Evolutionary conservation across 805 yeast genomes (phyloP).

Genomic region (Nematodospora valgi): DNA sequence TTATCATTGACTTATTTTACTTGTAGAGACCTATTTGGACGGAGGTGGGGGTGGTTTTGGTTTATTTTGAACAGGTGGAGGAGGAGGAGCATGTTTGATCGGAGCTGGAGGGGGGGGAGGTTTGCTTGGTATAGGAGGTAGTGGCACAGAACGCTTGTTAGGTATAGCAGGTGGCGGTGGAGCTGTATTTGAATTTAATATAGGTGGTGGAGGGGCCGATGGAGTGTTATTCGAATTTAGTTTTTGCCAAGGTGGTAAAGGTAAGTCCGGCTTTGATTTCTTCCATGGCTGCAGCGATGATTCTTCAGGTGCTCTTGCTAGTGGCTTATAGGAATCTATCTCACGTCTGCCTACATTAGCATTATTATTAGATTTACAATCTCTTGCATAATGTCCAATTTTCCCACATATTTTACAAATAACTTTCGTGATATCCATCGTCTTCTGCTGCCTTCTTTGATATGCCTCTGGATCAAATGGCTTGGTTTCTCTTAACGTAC

Average conservation of each 20-base stretch:
- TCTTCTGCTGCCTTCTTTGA: constrained; percentile 18
- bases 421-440: constrained; percentile 48
- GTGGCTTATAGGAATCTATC: constrained; percentile 7
- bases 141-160: constrained; percentile 10
- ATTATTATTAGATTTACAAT: constrained; percentile 59
- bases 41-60: not conserved
- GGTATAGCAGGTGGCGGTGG: constrained; percentile 22
- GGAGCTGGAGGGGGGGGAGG: constrained; percentile 17
- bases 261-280: constrained; percentile 16
- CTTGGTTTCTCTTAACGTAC: constrained; percentile 82
- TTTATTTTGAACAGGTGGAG: constrained; percentile 1
- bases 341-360: constrained; percentile 8
- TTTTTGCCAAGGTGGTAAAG: constrained; percentile 24
- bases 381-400: constrained; percentile 83
- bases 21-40: not conserved
- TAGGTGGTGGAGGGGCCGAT: constrained; percentile 13
- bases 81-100: constrained; percentile 16
- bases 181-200: constrained; percentile 6
- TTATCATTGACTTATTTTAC: not conserved
- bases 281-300: constrained; percentile 23
- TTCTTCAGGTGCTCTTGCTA: constrained; percentile 4
- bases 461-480: constrained; percentile 45
- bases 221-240: constrained; percentile 3
- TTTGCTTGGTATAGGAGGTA: constrained; percentile 7
- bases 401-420: constrained; percentile 78